Conservation (phyloP, 495 filamentous ascomycete species). For the Usnea hakonensis region DNA sequence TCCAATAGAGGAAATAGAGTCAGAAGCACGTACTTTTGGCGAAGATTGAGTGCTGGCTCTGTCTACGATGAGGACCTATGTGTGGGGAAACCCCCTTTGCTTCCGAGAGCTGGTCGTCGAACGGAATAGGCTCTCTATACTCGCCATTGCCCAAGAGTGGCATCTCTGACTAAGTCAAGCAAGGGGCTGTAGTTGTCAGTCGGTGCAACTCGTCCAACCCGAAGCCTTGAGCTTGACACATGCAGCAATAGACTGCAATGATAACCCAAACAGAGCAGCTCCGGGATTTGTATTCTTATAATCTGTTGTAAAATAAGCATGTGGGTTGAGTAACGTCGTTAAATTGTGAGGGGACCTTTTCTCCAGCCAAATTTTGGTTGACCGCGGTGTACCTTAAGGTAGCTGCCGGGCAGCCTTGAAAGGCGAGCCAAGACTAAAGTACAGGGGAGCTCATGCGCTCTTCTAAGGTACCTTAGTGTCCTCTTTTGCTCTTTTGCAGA, state of each 20-base stretch:
- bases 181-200: neutral
- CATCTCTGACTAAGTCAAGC: constrained; percentile 15
- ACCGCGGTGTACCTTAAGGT: no score
- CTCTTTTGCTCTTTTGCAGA: neutral
- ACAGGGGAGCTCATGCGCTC: neutral
- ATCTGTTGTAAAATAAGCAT: neutral
- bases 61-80: constrained; percentile 19
- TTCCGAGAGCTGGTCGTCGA: constrained; percentile 10
- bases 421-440: neutral
- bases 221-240: neutral
- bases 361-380: neutral
- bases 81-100: neutral
- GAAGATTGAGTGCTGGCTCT: constrained; percentile 45
- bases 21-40: constrained; percentile 36
- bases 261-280: neutral
- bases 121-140: constrained; percentile 13
- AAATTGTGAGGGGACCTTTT: neutral
- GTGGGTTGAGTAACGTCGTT: neutral
- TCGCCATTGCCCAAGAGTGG: constrained; percentile 22
- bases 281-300: neutral
- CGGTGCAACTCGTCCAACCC: neutral
- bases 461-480: neutral
- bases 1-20: neutral
- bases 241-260: neutral
- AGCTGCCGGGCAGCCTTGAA: no score